Base-by-base conservation (phyloP, 225 moss, liverwort and hornwort species). In the Thuidium tamariscinum region DNA sequence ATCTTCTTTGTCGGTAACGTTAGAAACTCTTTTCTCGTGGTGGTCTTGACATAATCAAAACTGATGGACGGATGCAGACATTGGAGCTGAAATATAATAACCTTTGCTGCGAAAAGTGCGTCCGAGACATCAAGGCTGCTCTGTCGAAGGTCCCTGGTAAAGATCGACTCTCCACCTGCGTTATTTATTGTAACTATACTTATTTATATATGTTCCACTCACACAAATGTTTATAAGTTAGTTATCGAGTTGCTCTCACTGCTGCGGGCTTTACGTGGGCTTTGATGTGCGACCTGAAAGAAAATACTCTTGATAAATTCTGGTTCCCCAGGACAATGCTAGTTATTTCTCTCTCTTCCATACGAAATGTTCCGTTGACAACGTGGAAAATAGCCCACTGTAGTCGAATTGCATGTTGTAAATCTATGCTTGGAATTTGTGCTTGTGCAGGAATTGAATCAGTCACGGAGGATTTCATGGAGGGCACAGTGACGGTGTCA, bases 71-170 rank as follows among this genome's bases (percentile, higher is more conserved):
- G 51, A 52, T 90, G 91, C 92, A 93, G 93, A 54, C 89, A 57
- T 51, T 92, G 89, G 90, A 87, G 84, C 66, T 93, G 82, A 82
- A 88, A 82, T 93, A 93, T 85, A 93, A 91, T 86, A 93, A 90
- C 72, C 86, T 93, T 56, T 92, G 92, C 88, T 93, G 93, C 79
- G 93, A 93, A 76, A 91, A 92, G 83, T 93, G 93, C 73, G 92
- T 93, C 52, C 86, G 89, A 83, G 86, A 92, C 41, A 92, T 93
- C 76, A 92, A 92, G 88, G 83, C 90, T 59, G 92, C 91, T 85
- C 92, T 93, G 74, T 72, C 82, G 46, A 93, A 93, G 48, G 88
- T 93, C 32, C 85, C 93, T 66, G 93, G 93, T 93, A 92, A 77
- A n/a, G n/a, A 59, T 69, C 68, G 59, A 23, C 61, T 69, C 73